These are phyloP conservation scores for Colletotrichum chlorophyti DNA, from an alignment of 2,329 filamentous ascomycete genomes.

Conservation along the genomic window DNA sequence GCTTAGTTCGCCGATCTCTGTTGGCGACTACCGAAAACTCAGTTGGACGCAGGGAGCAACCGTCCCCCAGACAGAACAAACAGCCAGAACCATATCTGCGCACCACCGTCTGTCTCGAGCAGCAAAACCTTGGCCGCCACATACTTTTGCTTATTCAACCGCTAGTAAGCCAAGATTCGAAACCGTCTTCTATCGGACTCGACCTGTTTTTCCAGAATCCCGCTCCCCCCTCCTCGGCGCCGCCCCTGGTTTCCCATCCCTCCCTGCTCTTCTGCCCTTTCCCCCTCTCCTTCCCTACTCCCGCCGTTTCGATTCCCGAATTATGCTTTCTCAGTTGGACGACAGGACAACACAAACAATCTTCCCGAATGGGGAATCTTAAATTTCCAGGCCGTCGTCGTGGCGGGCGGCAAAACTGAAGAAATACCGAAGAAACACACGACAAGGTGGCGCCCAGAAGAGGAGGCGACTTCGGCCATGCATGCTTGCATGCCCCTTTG, in stretches of 20 bases:
- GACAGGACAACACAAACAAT: no score
- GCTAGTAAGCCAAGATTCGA: conserved; percentile 26
- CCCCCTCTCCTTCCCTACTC: neutral
- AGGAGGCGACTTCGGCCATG: neutral
- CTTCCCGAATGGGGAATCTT: no score
- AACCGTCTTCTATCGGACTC: conserved; percentile 21
- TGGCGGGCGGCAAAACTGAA: neutral
- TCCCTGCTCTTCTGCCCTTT: neutral
- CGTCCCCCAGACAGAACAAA: conserved; percentile 12
- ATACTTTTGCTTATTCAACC: conserved; percentile 24
- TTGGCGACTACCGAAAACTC: neutral
- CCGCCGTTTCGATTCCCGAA: neutral
- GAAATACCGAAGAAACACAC: neutral
- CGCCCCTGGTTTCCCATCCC: neutral
- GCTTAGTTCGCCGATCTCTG: neutral
- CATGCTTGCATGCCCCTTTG: conserved; percentile 3
- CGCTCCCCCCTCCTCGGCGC: neutral
- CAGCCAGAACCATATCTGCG: neutral
- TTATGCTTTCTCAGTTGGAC: neutral
- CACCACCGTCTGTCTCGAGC: neutral
- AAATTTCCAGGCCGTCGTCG: no score
- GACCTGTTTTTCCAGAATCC: conserved; percentile 15
- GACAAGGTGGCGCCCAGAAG: neutral
- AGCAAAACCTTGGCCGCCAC: conserved; percentile 18
- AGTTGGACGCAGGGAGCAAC: neutral